Conservation (phyloP, 345 rosid genomes). For the Clarkia xantiana region DNA sequence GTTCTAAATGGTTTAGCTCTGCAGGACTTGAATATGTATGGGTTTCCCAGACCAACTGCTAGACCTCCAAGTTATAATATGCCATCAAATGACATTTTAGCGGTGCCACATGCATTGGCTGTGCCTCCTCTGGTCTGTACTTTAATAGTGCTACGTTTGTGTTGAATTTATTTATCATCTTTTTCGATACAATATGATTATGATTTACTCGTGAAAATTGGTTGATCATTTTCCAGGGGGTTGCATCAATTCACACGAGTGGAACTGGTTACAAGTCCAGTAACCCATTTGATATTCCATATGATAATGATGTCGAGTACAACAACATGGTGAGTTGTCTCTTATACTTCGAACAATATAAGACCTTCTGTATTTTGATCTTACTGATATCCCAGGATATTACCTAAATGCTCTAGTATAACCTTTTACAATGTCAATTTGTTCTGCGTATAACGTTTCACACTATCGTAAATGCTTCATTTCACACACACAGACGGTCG, state of each 20-base stretch:
- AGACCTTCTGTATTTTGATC: background rate
- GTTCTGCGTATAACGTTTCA: too few species aligned
- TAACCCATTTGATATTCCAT: slow-evolving; percentile 92
- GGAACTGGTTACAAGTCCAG: slow-evolving; percentile 36
- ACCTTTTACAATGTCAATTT: too few species aligned
- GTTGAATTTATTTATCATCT: background rate
- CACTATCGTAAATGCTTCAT: too few species aligned
- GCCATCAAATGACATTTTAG: slow-evolving; percentile 16
- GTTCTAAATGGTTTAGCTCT: slow-evolving; percentile 13
- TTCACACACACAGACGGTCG: too few species aligned
- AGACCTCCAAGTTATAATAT: slow-evolving; percentile 14
- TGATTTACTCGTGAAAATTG: background rate
- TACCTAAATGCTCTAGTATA: too few species aligned
- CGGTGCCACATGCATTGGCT: slow-evolving; percentile 22
- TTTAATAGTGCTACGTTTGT: slow-evolving; percentile 4
- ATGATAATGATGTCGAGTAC: slow-evolving; percentile 44
- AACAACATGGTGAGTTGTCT: slow-evolving; percentile 43
- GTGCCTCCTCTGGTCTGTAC: slow-evolving; percentile 29
- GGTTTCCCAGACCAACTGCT: slow-evolving; percentile 13
- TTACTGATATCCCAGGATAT: too few species aligned
- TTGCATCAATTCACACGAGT: slow-evolving; percentile 19
- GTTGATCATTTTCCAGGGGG: slow-evolving; percentile 27
- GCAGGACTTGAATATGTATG: slow-evolving; percentile 25
- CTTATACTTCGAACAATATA: background rate
- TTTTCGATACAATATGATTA: background rate